Percentiles rank a stretch among this genome's conserved stretches.
Evolutionary conservation across 164 flowering plant species (phyloP).

Genomic region (Vitis labrusca): DNA sequence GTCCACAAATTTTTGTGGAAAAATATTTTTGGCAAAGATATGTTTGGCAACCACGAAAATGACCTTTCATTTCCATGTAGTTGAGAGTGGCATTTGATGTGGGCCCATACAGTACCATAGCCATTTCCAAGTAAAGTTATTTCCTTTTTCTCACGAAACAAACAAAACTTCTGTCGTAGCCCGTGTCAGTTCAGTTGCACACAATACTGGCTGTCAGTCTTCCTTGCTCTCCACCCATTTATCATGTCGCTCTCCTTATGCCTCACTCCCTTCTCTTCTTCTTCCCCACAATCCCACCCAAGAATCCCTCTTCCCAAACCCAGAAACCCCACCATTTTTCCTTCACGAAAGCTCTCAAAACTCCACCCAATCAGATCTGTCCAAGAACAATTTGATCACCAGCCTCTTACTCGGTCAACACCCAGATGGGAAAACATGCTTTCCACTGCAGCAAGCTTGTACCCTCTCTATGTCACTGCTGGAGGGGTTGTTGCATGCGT

Average conservation of each 20-base stretch:
- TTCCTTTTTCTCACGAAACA: too few relatives aligned
- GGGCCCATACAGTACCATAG: too few relatives aligned
- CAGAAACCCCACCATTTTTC: conserved; percentile 5
- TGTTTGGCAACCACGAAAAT: too few relatives aligned
- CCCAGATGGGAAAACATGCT: conserved; percentile 54
- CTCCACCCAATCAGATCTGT: conserved; percentile 15
- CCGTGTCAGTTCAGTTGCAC: too few relatives aligned
- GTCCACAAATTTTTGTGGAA: too few relatives aligned
- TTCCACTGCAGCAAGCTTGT: conserved; percentile 63
- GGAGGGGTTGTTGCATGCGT: conserved; percentile 73
- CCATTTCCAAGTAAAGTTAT: too few relatives aligned
- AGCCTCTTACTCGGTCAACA: conserved; percentile 16
- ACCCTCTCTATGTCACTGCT: conserved; percentile 70
- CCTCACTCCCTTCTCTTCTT: conserved; percentile 7
- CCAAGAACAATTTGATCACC: conserved; percentile 18
- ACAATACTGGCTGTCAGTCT: too few relatives aligned
- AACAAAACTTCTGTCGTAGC: too few relatives aligned
- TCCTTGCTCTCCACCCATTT: not conserved
- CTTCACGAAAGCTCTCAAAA: conserved; percentile 5
- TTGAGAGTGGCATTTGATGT: too few relatives aligned
- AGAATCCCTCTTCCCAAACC: conserved; percentile 14
- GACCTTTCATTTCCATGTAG: too few relatives aligned
- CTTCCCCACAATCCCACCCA: conserved; percentile 13
- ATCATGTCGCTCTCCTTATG: conserved; percentile 20
- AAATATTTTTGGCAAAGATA: too few relatives aligned